These are phyloP conservation scores for Eucalyptus viminalis DNA, from an alignment of 345 rosid genomes.

Conservation along the genomic window DNA sequence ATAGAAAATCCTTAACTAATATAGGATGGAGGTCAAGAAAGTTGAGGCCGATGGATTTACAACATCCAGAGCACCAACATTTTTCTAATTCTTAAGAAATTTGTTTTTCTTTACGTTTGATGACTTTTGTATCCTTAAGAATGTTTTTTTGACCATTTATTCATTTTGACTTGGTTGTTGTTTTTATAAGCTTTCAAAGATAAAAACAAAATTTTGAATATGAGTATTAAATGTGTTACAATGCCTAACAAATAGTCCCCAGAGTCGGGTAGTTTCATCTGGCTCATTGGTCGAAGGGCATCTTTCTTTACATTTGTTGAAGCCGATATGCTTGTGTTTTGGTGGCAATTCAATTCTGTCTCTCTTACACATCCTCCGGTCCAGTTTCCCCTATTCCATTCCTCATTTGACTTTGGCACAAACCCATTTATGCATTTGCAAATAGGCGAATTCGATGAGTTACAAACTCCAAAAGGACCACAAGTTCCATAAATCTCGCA, in stretches of 20 bases:
- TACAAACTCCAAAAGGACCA: slow-evolving; percentile 13
- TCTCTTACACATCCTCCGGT: slow-evolving; percentile 10
- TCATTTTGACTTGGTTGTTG: not conserved
- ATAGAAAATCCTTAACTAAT: too few species aligned
- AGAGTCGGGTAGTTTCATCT: not conserved
- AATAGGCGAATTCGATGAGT: not conserved
- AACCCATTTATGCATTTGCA: slow-evolving; percentile 18
- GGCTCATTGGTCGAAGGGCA: not conserved
- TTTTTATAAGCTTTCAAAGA: not conserved
- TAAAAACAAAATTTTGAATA: too few species aligned
- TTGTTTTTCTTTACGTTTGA: not conserved
- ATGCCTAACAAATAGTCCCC: not conserved
- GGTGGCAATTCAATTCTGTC: not conserved
- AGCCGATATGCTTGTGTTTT: not conserved
- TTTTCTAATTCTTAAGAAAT: not conserved
- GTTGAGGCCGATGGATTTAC: not conserved
- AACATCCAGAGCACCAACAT: not conserved
- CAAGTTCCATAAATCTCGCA: slow-evolving; percentile 15
- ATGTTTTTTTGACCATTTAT: not conserved
- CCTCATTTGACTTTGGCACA: slow-evolving; percentile 1
- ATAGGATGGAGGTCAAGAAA: not conserved
- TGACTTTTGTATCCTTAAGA: not conserved
- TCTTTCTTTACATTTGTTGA: not conserved
- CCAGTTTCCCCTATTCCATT: slow-evolving; percentile 1
- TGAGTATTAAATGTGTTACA: not conserved